Evolutionary conservation across 768 basidiomycete genomes (phyloP).

Genomic region (Favolaschia claudopus): DNA sequence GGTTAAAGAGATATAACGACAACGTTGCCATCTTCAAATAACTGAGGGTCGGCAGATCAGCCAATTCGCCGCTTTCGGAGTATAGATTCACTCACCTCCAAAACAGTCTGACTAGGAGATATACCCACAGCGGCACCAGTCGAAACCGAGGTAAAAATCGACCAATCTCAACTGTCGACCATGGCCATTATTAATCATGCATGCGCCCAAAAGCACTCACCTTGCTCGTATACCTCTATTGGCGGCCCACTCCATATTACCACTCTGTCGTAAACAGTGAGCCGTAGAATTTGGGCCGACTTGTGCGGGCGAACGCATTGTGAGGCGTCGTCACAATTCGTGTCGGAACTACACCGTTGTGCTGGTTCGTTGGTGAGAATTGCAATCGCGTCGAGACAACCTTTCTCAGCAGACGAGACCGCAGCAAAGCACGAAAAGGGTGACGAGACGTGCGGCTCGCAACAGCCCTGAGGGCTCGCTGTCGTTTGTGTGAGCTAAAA

Average conservation of each 20-base stretch:
- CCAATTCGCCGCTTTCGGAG: neutral
- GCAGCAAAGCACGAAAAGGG: constrained; percentile 56
- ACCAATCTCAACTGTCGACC: constrained; percentile 60
- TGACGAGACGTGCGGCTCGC: constrained; percentile 34
- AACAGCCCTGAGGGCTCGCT: constrained; percentile 34
- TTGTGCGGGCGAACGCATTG: constrained; percentile 61
- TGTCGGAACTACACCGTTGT: constrained; percentile 49
- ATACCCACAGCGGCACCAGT: constrained; percentile 52
- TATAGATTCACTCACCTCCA: constrained; percentile 58
- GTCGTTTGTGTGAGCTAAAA: constrained; percentile 8
- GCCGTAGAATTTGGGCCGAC: constrained; percentile 62
- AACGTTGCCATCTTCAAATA: constrained; percentile 72
- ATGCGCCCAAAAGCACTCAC: constrained; percentile 44
- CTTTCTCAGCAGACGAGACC: constrained; percentile 37
- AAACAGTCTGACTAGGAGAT: constrained; percentile 47
- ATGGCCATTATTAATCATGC: constrained; percentile 5
- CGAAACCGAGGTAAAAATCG: constrained; percentile 51
- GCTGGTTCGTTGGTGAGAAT: constrained; percentile 49
- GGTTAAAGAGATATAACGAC: constrained; percentile 84
- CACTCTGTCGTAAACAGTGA: constrained; percentile 53
- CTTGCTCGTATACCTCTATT: constrained; percentile 70
- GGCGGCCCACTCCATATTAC: constrained; percentile 80
- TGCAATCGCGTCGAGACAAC: constrained; percentile 65
- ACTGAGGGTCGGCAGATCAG: constrained; percentile 40
- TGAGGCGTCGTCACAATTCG: constrained; percentile 41